These are phyloP conservation scores for Aquilaria malaccensis DNA, from an alignment of 345 rosid species.

Conservation along the genomic window DNA sequence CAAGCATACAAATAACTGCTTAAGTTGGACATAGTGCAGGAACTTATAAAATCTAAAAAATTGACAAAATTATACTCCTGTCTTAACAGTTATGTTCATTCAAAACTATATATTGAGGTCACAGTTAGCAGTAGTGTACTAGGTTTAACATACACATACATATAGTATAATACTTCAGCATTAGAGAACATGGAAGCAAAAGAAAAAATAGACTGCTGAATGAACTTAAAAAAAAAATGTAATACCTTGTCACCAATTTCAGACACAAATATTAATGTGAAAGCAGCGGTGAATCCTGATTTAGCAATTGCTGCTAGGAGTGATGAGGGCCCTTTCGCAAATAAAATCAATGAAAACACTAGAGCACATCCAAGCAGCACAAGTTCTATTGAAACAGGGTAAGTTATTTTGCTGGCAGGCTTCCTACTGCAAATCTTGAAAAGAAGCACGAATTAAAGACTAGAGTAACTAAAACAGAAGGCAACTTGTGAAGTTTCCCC, in stretches of 20 bases:
- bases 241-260: conserved; percentile 98
- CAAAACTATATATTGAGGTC: too few species aligned
- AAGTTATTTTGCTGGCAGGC: conserved; percentile 53
- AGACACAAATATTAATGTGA: conserved; percentile 88
- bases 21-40: not conserved
- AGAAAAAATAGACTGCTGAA: not conserved
- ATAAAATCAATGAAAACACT: conserved; percentile 63
- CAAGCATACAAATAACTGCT: too few species aligned
- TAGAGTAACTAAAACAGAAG: not conserved
- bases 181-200: not conserved
- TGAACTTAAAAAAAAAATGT: not conserved
- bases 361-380: conserved; percentile 69
- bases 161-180: too few species aligned
- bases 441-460: conserved; percentile 3
- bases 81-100: too few species aligned
- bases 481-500: too few species aligned
- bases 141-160: too few species aligned
- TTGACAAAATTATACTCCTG: not conserved
- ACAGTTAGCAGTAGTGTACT: too few species aligned
- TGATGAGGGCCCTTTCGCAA: conserved; percentile 67
- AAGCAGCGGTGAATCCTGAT: conserved; percentile 97
- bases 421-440: conserved; percentile 51
- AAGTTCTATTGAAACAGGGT: conserved; percentile 64
- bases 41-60: not conserved
- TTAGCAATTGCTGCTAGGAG: conserved; percentile 77